Evolutionary conservation across 805 yeast genomes (phyloP).

Genomic region (Hanseniaspora mollemarum): DNA sequence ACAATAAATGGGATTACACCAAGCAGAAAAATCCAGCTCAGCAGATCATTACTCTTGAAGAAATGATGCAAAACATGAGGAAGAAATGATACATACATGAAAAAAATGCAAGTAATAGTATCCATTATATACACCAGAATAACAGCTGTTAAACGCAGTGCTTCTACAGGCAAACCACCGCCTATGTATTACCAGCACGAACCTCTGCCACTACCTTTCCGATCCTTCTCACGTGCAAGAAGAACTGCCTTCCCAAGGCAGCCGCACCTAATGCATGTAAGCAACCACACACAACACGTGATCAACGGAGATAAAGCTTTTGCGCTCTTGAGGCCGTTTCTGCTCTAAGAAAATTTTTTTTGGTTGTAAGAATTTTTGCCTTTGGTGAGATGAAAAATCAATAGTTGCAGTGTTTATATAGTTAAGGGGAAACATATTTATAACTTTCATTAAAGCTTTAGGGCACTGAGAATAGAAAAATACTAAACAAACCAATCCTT

Average conservation of each 20-base stretch:
- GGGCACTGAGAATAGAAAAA: neutral
- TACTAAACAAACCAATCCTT: neutral
- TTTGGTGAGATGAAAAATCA: neutral
- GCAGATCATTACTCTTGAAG: neutral
- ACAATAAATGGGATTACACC: constrained; percentile 12
- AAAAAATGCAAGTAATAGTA: neutral
- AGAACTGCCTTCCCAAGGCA: too few relatives aligned
- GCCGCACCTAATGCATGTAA: too few relatives aligned
- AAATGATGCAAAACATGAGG: neutral
- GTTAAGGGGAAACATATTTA: too few relatives aligned
- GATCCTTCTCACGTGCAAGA: too few relatives aligned
- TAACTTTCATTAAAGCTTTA: too few relatives aligned
- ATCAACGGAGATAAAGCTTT: neutral
- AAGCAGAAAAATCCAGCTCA: neutral
- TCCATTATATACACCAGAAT: too few relatives aligned
- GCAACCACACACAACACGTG: too few relatives aligned
- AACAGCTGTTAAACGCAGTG: neutral
- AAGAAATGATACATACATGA: neutral
- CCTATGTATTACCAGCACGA: too few relatives aligned
- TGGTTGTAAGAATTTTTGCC: constrained; percentile 4
- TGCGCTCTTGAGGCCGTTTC: too few relatives aligned
- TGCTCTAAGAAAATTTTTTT: neutral
- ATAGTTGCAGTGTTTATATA: too few relatives aligned
- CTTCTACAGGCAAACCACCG: neutral
- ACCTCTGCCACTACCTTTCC: too few relatives aligned